Evolutionary conservation across 1,284 basidiomycete species (phyloP).

Genomic region (Microbotryum intermedium): DNA sequence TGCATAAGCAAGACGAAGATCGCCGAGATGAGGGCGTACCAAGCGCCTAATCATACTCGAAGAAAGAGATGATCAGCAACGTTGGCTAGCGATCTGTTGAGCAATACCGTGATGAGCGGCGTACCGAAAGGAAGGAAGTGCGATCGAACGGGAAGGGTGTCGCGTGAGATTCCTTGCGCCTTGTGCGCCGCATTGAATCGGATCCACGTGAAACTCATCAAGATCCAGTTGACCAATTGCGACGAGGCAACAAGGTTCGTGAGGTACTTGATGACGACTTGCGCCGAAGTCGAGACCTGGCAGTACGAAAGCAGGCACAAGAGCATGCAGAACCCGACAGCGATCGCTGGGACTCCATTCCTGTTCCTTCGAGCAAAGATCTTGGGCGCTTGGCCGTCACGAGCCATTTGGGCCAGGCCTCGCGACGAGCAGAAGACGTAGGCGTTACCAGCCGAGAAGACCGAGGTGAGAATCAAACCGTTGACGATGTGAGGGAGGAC

Average conservation of each 20-base stretch:
- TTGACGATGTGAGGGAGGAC: slow-evolving; percentile 28
- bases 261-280: neutral
- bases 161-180: slow-evolving; percentile 1
- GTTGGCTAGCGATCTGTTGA: too few relatives aligned
- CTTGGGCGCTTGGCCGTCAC: slow-evolving; percentile 30
- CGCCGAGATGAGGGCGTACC: slow-evolving; percentile 17
- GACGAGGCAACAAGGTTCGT: neutral
- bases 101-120: too few relatives aligned
- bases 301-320: neutral
- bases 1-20: slow-evolving; percentile 14
- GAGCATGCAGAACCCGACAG: neutral
- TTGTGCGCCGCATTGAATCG: neutral
- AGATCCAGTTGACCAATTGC: slow-evolving; percentile 3
- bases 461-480: slow-evolving; percentile 20
- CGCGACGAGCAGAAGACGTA: slow-evolving; percentile 28
- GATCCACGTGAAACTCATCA: neutral
- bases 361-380: slow-evolving; percentile 29
- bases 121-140: neutral
- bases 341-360: slow-evolving; percentile 29
- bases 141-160: neutral
- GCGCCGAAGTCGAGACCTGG: neutral
- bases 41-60: neutral
- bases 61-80: too few relatives aligned
- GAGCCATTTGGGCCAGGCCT: slow-evolving; percentile 26
- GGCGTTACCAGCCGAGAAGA: slow-evolving; percentile 29